Evolutionary conservation across 2,329 filamentous ascomycete species (phyloP), one percentile per base, ranked within the genome.

Genomic region (Chrysoporthe austroafricana): DNA sequence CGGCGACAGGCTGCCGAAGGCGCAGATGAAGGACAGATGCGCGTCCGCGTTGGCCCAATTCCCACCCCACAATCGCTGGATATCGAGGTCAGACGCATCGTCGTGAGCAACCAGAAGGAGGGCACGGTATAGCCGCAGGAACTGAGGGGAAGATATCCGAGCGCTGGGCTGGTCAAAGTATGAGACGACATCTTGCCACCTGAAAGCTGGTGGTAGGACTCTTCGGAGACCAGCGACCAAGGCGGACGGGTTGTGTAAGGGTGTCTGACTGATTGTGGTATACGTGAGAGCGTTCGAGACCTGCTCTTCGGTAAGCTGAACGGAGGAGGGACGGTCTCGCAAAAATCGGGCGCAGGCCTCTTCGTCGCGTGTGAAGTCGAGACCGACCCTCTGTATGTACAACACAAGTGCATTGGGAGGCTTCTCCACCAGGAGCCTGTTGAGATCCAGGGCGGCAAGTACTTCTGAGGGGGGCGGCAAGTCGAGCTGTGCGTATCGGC

Each of bases 21-120:
- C 94, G 71, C 91, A 91, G 64, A 98, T 88, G 76, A 98, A 97
- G n/a, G 94, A 96, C 46, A 99, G 82, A 72, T 98, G 95, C 0
- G 96, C 93, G 70, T 97, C 90, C 16, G 91, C 87, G 72, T 96
- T 88, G 70, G 90, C 88, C 95, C 96, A 99, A 70, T 88, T 83
- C 74, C 94, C 94, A 68, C 94, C 94, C 94, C 96, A 98, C 32
- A 99, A 83, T 50, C 85, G 86, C 77, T 97, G 94, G 57, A 99
- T 91, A 76, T 97, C 93, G 73, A 98, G 89, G 36, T 82, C 82
- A 26, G 66, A 58, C 60, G 87, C 82, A 11, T 82, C 79, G n/a
- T 85, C 83, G 64, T 81, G 81, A 2, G 94, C 92, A 65, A 96
- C 83, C 0, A 90, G 89, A 18, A 94, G 81, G 39, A 99, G 81